These are phyloP conservation scores for Neofusicoccum kwambonambiense DNA, from an alignment of 2,329 filamentous ascomycete genomes.

Conservation along the genomic window DNA sequence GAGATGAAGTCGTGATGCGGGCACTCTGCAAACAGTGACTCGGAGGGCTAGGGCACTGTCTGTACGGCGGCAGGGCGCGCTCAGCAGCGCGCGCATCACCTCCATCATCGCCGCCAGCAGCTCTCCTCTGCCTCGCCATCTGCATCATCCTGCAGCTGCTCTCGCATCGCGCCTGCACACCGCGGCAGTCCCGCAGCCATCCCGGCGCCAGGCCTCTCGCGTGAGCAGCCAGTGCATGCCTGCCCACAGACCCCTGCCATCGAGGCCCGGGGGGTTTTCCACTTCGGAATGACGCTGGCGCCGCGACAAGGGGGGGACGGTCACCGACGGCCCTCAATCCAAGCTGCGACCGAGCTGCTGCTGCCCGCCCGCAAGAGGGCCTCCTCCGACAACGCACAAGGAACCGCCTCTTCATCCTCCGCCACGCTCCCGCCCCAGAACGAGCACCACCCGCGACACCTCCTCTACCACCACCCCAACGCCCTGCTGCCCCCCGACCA, in stretches of 20 bases:
- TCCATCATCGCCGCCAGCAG: neutral
- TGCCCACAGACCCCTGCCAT: conserved; percentile 6
- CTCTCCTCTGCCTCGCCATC: neutral
- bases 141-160: neutral
- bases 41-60: too few relatives aligned
- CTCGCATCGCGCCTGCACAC: neutral
- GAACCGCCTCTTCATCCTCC: neutral
- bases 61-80: neutral
- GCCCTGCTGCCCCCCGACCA: neutral
- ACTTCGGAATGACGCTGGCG: conserved; percentile 4
- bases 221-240: conserved; percentile 3
- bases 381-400: neutral
- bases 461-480: neutral
- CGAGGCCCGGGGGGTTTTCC: neutral
- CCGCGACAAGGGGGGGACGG: conserved; percentile 2
- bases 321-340: conserved; percentile 1
- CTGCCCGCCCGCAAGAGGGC: conserved; percentile 4
- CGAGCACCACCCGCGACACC: neutral
- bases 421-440: neutral
- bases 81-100: neutral
- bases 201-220: conserved; percentile 2
- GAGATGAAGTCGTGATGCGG: neutral
- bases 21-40: neutral
- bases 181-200: conserved; percentile 3
- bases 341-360: conserved; percentile 2